Evolutionary conservation across 2,329 filamentous ascomycete species (phyloP), one percentile per base, ranked within the genome.

Genomic region (Trichoderma lentiforme): DNA sequence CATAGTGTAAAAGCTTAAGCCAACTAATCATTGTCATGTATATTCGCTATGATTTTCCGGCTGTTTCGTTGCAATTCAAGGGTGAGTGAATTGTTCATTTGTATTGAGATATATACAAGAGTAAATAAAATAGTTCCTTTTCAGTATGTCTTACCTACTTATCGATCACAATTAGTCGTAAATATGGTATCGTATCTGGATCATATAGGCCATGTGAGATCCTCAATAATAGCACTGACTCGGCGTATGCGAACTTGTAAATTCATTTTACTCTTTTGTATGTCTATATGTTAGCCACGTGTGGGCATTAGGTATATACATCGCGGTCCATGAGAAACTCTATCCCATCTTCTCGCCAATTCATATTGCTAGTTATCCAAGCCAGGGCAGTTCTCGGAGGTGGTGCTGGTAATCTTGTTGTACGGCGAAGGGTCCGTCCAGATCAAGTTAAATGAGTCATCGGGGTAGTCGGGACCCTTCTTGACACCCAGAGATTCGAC

Each of bases 391-490:
- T 83, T 77, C 79, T 90, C 87, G 6, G 84, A 86, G 0, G 83
- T 84, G 30, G 81, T 78, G 0, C 78, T 75, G 0, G 83, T 84
- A 64, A 90, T 84, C 18, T 78, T 73, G 1, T 74, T 78, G 76
- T 89, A 90, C 4, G 84, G 82, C 2, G 80, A 80, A 3, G 86
- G 86, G 74, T 87, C 83, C 0, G 85, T 88, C 88, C 88, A 90
- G 73, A 90, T 89, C 18, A 88, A 74, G 74, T 90, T 81, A 66
- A 82, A 90, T 2, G 81, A 78, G 71, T 85, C 82, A 73, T 82
- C 80, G 0, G 86, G 86, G 76, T 90, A 90, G 6, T 79, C 76
- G 1, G 84, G 84, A 0, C 85, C 83, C 74, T 86, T 75, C 8
- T 83, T 76, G 69, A 84, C 86, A 0, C 89, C 89, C 21, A 91